Conservation (phyloP, 2,329 filamentous ascomycete species). For the Alternaria consortialis region DNA sequence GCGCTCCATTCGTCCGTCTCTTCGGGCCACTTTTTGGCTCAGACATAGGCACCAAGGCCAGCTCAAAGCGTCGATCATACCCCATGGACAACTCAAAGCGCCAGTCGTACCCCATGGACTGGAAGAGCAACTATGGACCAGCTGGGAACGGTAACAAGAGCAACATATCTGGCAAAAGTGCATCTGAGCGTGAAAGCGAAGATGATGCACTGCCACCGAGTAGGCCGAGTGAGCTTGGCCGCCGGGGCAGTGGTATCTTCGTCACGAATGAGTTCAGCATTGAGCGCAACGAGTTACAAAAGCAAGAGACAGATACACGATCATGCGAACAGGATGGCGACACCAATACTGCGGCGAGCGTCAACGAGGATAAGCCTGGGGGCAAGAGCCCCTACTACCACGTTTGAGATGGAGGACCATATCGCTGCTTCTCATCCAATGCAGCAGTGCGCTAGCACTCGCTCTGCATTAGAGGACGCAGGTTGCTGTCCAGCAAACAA, state of each 20-base stretch:
- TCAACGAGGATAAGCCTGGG: slow-evolving; percentile 22
- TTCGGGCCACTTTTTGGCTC: slow-evolving; percentile 33
- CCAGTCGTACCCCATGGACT: slow-evolving; percentile 24
- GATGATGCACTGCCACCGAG: slow-evolving; percentile 6
- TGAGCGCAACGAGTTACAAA: slow-evolving; percentile 17
- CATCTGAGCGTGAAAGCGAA: slow-evolving; percentile 30
- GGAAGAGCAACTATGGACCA: slow-evolving; percentile 17
- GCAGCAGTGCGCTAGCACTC: background rate
- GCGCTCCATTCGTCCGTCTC: slow-evolving; percentile 31
- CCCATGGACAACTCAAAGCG: slow-evolving; percentile 18
- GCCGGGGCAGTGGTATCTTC: slow-evolving; percentile 26
- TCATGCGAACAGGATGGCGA: slow-evolving; percentile 15
- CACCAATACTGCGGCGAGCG: slow-evolving; percentile 14
- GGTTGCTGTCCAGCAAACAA: background rate
- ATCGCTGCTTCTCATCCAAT: background rate
- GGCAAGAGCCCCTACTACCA: slow-evolving; percentile 26
- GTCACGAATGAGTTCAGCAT: slow-evolving; percentile 34
- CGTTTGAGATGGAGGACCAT: slow-evolving; percentile 13
- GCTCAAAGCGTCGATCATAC: slow-evolving; percentile 22
- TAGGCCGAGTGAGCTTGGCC: slow-evolving; percentile 8
- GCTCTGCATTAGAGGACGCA: background rate
- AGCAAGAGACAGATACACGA: slow-evolving; percentile 14
- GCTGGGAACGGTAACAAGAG: slow-evolving; percentile 16
- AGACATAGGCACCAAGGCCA: slow-evolving; percentile 4
- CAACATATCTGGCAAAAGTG: slow-evolving; percentile 11